Evolutionary conservation across 345 rosid genomes (phyloP), one percentile per base, ranked within the genome.

Genomic region (Eucalyptus tenuipes): DNA sequence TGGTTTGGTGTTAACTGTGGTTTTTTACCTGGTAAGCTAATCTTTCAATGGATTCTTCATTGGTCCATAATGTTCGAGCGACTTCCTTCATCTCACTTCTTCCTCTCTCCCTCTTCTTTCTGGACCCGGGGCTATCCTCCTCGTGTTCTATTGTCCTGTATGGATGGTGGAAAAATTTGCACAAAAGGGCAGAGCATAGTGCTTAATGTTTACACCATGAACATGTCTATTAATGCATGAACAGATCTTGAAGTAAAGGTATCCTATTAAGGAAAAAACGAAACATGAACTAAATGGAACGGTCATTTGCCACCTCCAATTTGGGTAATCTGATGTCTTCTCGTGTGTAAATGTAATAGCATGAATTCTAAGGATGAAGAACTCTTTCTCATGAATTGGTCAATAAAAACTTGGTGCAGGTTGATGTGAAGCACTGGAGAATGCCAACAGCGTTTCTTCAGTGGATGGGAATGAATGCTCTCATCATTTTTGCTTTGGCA

Each of bases 391-490:
- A 75, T 22, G 15, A 75, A 33, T 66, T n/a, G 71, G 47, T 80
- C 47, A 14, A 66, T 27, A 87, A 48, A 52, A 88, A 81, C 88
- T 55, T 57, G 88, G 59, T 90, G 94, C 96, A 94, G 96, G 95
- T 92, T 81, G 96, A 93, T 50, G 90, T 94, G 45, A 92, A 93
- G 85, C 88, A 92, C 44, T 81, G 88, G 80, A 92, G 91, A 87
- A 93, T 86, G 89, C 92, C 93, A 25, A 80, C 90, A 33, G 86
- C 87, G 86, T 85, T 92, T 85, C 88, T 95, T 86, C 93, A 94
- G 87, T 94, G 95, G 95, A 93, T 93, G 94, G 95, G 95, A 87
- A 91, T 94, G 95, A 95, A 95, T 91, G 96, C 96, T 45, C 91
- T 95, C 88, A 89, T 94, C 45, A 75, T 94, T 47, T 95, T 91